phyloP scores from a whole-genome alignment of 2,329 filamentous ascomycete species.

The Cladosporium sphaerospermum region DNA sequence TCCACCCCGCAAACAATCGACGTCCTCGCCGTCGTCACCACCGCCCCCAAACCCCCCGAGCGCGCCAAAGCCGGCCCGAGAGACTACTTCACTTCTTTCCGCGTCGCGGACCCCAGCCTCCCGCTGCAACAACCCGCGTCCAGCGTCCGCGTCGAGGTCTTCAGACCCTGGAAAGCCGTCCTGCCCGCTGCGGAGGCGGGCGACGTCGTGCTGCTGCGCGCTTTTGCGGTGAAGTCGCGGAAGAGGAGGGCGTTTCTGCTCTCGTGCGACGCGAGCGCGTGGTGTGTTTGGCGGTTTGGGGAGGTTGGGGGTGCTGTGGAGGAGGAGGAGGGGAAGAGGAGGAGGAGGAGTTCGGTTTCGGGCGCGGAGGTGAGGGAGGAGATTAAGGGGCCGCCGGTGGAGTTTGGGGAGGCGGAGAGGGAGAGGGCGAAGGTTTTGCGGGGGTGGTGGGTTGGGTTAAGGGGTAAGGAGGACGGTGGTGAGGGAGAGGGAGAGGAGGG shows the following conservation, averaged over 20 bases:
- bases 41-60: constrained; percentile 27
- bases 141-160: constrained; percentile 34
- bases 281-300: constrained; percentile 43
- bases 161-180: constrained; percentile 37
- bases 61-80: constrained; percentile 37
- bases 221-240: constrained; percentile 37
- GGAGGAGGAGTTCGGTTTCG: constrained; percentile 1
- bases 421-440: constrained; percentile 35
- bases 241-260: constrained; percentile 33
- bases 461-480: background rate
- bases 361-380: constrained; percentile 32
- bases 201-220: constrained; percentile 40
- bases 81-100: constrained; percentile 39
- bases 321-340: constrained; percentile 14
- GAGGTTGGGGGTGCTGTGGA: constrained; percentile 16
- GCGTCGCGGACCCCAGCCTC: constrained; percentile 35
- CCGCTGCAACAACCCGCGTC: background rate
- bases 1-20: constrained; percentile 36
- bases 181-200: constrained; percentile 37
- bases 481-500: background rate
- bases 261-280: constrained; percentile 37
- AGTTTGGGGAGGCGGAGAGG: constrained; percentile 42
- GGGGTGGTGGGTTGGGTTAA: constrained; percentile 31
- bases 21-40: constrained; percentile 39
- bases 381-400: constrained; percentile 40